Evolutionary conservation across 148 eudicot species (phyloP), one percentile per base, ranked within the genome.

Genomic region (Chenopodium formosanum): DNA sequence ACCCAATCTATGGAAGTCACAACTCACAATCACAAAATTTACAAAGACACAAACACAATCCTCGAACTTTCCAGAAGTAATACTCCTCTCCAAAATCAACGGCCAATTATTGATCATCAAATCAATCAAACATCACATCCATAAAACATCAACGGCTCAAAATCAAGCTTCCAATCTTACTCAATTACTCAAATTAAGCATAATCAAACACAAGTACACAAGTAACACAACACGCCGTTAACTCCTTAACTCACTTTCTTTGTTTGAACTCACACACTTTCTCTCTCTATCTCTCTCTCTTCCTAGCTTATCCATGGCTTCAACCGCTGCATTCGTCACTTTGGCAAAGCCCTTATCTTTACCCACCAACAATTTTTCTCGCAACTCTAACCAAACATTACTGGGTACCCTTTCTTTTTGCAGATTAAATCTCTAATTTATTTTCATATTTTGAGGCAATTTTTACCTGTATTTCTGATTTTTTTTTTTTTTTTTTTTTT

Each of bases 271-370:
- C 22, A 56, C 22, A 53, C 20, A 16, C 60, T 53, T 16, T 48
- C 9, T 16, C 19, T 1, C 76, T 74, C 78, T 78, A 67, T 82
- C 75, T 77, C 76, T 34, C 70, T 40, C 72, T 32, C 23, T 6
- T 48, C 52, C 3, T 2, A 23, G 58, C 91, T 88, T 85, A 87
- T 86, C 91, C 86, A 92, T 92, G 95, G 95, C 95, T 79, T 85
- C 93, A 63, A n/a, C 81, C 31, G 22, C 92, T 32, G 78, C 84
- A 9, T 73, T 88, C 82, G 20, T 89, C 34, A 78, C 90, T 44
- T 9, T 88, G 0, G 69, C 90, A 10, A 87, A 80, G 44, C 88
- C 95, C 70, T 86, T 89, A 10, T 23, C 90, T 68, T 79, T 79
- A 69, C 82, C 79, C 78, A 64, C 20, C 40, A 62, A 29, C 74